These are phyloP conservation scores for Lathyrus sativus DNA, from an alignment of 306 rosid species.

Conservation along the genomic window DNA sequence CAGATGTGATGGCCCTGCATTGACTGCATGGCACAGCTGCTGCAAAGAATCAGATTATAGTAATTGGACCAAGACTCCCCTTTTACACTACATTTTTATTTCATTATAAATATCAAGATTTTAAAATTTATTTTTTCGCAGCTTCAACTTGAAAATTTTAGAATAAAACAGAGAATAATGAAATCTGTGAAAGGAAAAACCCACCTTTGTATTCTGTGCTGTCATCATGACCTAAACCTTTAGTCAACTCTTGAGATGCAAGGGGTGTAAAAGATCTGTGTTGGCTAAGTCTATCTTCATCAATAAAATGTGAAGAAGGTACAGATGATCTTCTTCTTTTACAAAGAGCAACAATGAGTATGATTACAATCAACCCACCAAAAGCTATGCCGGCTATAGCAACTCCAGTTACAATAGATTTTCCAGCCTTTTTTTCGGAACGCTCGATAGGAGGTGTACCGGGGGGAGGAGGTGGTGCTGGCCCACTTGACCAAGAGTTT, in stretches of 20 bases:
- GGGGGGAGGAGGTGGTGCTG: conserved; percentile 85
- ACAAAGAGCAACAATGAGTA: conserved; percentile 43
- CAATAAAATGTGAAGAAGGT: conserved; percentile 59
- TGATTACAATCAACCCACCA: conserved; percentile 46
- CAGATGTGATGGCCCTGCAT: background rate
- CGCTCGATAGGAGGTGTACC: conserved; percentile 45
- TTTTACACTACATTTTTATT: conserved; percentile 5
- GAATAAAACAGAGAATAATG: conserved; percentile 8
- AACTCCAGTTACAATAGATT: conserved; percentile 49
- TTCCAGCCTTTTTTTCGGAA: conserved; percentile 1
- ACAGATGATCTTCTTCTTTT: conserved; percentile 54
- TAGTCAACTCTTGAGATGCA: conserved; percentile 63
- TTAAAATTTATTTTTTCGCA: background rate
- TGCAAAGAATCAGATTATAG: background rate
- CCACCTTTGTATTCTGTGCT: conserved; percentile 53
- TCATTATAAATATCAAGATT: background rate
- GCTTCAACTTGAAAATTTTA: conserved; percentile 1
- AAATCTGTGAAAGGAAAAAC: conserved; percentile 13
- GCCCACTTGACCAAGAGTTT: conserved; percentile 76
- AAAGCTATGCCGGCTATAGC: conserved; percentile 59
- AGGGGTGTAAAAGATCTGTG: conserved; percentile 55
- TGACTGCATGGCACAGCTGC: background rate
- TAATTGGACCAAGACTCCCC: background rate
- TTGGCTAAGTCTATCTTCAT: conserved; percentile 58
- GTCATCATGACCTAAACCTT: conserved; percentile 37